Evolutionary conservation across 2,329 filamentous ascomycete genomes (phyloP), one percentile per base, ranked within the genome.

Genomic region (Fusarium sp.): DNA sequence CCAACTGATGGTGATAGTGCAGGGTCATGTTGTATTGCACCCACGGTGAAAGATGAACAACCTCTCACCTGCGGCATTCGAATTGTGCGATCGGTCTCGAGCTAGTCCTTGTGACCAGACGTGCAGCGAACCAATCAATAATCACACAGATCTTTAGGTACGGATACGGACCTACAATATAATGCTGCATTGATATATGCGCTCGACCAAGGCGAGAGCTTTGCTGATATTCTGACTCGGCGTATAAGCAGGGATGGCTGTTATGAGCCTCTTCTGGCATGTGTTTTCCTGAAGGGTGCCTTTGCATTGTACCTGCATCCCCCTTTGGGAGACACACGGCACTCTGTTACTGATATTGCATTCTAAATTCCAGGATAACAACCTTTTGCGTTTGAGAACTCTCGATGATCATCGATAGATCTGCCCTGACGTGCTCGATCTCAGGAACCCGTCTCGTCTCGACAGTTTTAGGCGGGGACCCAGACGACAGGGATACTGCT

Each of bases 391-490:
- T 32, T 27, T 38, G 15, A 60, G 24, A 53, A 44, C 29, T 47
- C 53, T 43, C 22, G 62, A 38, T 65, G 52, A 65, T 65, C 63
- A 55, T 60, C 43, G 24, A n/a, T 45, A 24, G 61, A 66, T 66
- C 62, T 43, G 40, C 55, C 55, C 43, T 53, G 38, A 53, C 49
- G 49, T 53, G 49, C 49, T 41, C 34, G 49, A 65, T 48, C 34
- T 53, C 12, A 53, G 43, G 47, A 47, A 44, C 38, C 34, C 48
- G 44, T 52, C 60, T 61, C 32, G 64, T 65, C 43, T 41, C 38
- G 45, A 22, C 25, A 52, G 30, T 53, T 58, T 58, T 55, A 44
- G 40, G 41, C 40, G 49, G 49, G 48, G 38, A 32, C 32, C 38
- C 44, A 40, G 24, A 12, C 18, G 30, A 41, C 52, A 67, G 44